These are phyloP conservation scores for Talaromyces wortmannii DNA, from an alignment of 495 filamentous ascomycete genomes.

Conservation along the genomic window DNA sequence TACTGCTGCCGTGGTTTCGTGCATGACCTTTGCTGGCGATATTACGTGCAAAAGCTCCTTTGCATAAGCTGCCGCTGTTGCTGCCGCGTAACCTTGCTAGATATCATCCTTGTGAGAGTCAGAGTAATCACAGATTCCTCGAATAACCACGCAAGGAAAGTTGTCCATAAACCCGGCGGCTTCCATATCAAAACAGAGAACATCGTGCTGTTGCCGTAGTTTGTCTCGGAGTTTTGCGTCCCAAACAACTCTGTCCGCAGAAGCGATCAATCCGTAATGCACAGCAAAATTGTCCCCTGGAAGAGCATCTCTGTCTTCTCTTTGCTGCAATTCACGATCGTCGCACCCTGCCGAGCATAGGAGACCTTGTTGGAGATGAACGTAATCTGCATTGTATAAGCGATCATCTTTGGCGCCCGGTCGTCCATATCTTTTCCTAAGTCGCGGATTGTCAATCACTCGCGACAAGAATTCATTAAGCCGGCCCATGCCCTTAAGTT, in stretches of 20 bases:
- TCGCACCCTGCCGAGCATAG: background rate
- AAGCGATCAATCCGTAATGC: background rate
- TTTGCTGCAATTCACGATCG: background rate
- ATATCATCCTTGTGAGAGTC: slow-evolving; percentile 21
- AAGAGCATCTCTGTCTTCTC: background rate
- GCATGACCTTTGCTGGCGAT: background rate
- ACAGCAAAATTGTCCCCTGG: background rate
- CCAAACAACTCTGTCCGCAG: background rate
- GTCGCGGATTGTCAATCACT: background rate
- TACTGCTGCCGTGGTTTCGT: background rate
- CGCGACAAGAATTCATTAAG: background rate
- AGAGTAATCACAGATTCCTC: slow-evolving; percentile 22
- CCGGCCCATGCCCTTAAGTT: background rate
- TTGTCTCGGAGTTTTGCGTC: background rate
- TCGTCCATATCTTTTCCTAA: background rate
- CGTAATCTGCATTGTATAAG: background rate
- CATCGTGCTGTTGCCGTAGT: background rate
- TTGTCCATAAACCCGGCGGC: background rate
- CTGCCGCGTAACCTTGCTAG: slow-evolving; percentile 21
- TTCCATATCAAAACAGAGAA: background rate
- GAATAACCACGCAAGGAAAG: slow-evolving; percentile 15
- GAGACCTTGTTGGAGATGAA: background rate
- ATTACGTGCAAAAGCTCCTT: slow-evolving; percentile 1
- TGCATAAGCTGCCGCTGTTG: slow-evolving; percentile 12
- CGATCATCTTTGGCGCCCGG: background rate